phyloP scores from a whole-genome alignment of 257 asterid species.

The Solanum virginianum region DNA sequence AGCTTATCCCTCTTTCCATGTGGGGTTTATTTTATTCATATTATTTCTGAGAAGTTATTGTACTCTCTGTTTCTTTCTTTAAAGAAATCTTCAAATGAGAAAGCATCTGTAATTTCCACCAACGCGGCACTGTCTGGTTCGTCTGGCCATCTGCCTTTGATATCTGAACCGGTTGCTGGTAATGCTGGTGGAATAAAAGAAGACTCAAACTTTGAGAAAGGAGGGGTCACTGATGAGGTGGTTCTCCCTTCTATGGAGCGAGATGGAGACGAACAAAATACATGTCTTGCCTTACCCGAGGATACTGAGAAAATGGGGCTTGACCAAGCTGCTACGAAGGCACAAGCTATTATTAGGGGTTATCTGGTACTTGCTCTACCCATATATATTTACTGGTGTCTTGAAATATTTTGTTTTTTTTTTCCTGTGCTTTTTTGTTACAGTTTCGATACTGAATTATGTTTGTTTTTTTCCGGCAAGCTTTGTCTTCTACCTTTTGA shows the following conservation, averaged over 20 bases:
- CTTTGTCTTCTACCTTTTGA: not conserved
- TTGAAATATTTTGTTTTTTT: not conserved
- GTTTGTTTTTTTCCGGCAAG: not conserved
- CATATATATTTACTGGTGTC: not conserved
- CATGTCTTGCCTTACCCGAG: constrained; percentile 5
- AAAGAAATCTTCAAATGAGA: constrained; percentile 37
- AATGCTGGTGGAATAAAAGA: constrained; percentile 2
- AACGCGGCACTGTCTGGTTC: constrained; percentile 18
- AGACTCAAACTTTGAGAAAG: constrained; percentile 10
- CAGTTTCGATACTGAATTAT: not conserved
- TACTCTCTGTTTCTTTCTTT: not conserved
- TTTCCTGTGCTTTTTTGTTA: not conserved
- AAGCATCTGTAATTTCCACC: constrained; percentile 20
- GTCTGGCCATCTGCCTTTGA: constrained; percentile 14
- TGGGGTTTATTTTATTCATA: not conserved
- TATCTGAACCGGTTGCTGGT: constrained; percentile 17
- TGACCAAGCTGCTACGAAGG: constrained; percentile 43
- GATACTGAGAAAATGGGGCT: constrained; percentile 20
- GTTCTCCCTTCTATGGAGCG: constrained; percentile 11
- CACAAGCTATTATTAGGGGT: constrained; percentile 42
- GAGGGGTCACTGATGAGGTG: constrained; percentile 8
- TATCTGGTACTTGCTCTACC: constrained; percentile 21
- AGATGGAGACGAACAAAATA: constrained; percentile 9
- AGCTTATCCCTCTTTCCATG: not conserved
- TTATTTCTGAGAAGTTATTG: not conserved